Conservation (phyloP, 2,329 filamentous ascomycete species). For the Chaetomiaceae sp. region DNA sequence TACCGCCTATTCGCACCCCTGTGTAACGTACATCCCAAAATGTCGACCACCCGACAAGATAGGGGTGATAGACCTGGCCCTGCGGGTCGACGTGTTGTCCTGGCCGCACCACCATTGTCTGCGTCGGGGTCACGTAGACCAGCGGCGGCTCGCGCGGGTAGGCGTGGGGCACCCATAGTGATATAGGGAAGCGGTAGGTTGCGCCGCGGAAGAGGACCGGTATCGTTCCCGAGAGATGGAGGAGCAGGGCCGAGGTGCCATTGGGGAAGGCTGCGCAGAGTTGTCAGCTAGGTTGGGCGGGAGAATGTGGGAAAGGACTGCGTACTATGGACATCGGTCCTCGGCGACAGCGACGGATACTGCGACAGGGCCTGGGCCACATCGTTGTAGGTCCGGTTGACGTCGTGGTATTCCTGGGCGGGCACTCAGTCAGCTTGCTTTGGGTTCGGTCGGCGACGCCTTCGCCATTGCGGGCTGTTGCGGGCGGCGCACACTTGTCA, state of each 20-base stretch:
- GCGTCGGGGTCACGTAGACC: conserved; percentile 81
- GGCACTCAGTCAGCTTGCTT: conserved; percentile 12
- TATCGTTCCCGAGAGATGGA: conserved; percentile 81
- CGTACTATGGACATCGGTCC: conserved; percentile 94
- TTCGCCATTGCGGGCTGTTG: neutral
- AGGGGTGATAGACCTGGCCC: conserved; percentile 92
- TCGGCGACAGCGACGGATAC: conserved; percentile 74
- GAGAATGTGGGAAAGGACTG: conserved; percentile 3
- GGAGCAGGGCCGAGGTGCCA: conserved; percentile 78
- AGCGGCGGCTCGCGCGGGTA: conserved; percentile 86
- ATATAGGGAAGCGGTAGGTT: conserved; percentile 85
- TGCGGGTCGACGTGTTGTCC: conserved; percentile 95
- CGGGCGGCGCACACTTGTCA: conserved; percentile 61
- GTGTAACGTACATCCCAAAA: conserved; percentile 70
- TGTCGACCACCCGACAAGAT: conserved; percentile 81
- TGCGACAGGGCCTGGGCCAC: conserved; percentile 76
- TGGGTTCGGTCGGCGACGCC: neutral
- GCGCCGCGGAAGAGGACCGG: conserved; percentile 88
- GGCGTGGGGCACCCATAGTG: conserved; percentile 86
- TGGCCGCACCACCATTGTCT: conserved; percentile 82
- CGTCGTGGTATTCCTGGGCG: conserved; percentile 81
- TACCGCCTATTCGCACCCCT: accelerated
- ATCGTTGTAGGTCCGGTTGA: conserved; percentile 89
- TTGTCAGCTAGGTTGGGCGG: conserved; percentile 7
- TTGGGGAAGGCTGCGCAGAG: conserved; percentile 70